Percentiles rank a stretch among this genome's conserved stretches.
phyloP scores from a whole-genome alignment of 1,284 basidiomycete species.

The Malassezia yamatoensis region DNA sequence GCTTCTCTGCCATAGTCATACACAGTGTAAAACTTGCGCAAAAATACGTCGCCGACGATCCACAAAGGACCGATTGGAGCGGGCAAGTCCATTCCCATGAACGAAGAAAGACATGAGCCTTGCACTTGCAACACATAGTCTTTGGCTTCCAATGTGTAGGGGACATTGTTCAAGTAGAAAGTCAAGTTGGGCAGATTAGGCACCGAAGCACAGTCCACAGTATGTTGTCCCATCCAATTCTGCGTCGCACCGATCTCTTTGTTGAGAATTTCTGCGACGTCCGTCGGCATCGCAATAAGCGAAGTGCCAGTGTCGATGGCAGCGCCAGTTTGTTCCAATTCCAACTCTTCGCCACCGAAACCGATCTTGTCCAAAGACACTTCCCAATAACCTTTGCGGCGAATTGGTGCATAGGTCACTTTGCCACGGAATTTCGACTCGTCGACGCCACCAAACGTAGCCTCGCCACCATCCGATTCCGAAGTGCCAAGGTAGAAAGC shows the following conservation, averaged over 20 bases:
- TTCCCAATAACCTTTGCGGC: slow-evolving; percentile 91
- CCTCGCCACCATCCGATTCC: slow-evolving; percentile 82
- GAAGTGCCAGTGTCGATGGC: slow-evolving; percentile 74
- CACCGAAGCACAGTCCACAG: slow-evolving; percentile 75
- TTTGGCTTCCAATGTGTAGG: slow-evolving; percentile 66
- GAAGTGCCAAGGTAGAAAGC: slow-evolving; percentile 85
- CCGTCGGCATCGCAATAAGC: slow-evolving; percentile 78
- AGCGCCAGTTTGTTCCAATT: slow-evolving; percentile 73
- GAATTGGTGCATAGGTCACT: slow-evolving; percentile 78
- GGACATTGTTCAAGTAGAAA: slow-evolving; percentile 54
- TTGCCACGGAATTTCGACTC: slow-evolving; percentile 66
- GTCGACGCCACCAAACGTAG: slow-evolving; percentile 87
- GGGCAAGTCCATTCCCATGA: slow-evolving; percentile 85
- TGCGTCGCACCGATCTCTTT: slow-evolving; percentile 56
- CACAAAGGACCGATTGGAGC: slow-evolving; percentile 75
- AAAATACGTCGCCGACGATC: slow-evolving; percentile 65
- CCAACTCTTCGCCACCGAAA: slow-evolving; percentile 60
- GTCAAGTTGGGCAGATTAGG: slow-evolving; percentile 72
- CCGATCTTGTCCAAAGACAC: slow-evolving; percentile 50
- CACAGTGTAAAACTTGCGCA: slow-evolving; percentile 77
- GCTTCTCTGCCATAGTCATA: slow-evolving; percentile 77
- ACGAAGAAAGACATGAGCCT: slow-evolving; percentile 86
- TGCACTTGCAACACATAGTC: slow-evolving; percentile 82
- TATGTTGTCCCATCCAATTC: slow-evolving; percentile 44
- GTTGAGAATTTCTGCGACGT: slow-evolving; percentile 96